Evolutionary conservation across 257 asterid species (phyloP), one percentile per base, ranked within the genome.

Genomic region (Misopates orontium): DNA sequence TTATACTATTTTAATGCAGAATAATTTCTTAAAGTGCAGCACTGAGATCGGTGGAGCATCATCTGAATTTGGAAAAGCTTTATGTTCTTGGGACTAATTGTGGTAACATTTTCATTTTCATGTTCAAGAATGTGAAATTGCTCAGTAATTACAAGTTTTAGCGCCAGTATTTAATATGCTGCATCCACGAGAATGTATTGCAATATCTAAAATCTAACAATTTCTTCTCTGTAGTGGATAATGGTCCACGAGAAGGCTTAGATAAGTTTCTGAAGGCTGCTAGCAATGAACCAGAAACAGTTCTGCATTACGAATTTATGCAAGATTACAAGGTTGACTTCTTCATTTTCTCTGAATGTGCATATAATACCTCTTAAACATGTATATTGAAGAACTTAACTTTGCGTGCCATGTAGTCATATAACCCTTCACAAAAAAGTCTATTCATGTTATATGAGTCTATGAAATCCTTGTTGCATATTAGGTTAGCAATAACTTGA

Each of bases 251-350:
- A 72, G 90, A 90, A 84, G 99, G 99, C 53, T 75, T 93, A 66
- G 99, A 93, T 69, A 93, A 93, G 75, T 93, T 93, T 74, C 85
- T 93, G 62, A 93, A 93, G 80, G 99, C 96, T 67, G 99, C 99
- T 58, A 93, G 99, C 83, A 77, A 82, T 67, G 99, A 93, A 73
- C 99, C 99, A 48, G 99, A 93, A 76, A 93, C 95, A 24, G 96
- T 93, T 76, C 96, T 93, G 61, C 99, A 93, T 80, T 93, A 93
- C 52, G 99, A 93, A 77, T 93, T 93, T 71, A 93, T 93, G 99
- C 99, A 93, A 83, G 99, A 93, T 71, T 93, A 93, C 84, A 93
- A 93, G 99, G 99, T 93, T 71, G 73, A 28, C 28, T 39, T 50
- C 73, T 63, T 20, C 49, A 32, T 56, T 55, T 18, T 51, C 32